Conservation (phyloP, 371 early-diverging fungal genomes). For the Mucor racemosus region DNA sequence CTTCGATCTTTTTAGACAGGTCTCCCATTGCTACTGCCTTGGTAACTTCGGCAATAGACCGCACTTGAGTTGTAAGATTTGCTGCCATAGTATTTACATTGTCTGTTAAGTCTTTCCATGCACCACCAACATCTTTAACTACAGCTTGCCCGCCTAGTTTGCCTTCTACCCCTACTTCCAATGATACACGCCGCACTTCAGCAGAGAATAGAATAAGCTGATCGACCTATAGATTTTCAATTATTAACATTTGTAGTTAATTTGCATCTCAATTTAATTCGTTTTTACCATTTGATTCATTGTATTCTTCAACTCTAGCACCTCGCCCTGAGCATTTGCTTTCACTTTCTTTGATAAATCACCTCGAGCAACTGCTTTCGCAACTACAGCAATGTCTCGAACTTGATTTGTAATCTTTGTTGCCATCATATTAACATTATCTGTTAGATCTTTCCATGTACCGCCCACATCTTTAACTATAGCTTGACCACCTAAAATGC, state of each 20-base stretch:
- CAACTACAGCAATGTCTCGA: constrained; percentile 34
- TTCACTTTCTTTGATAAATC: constrained; percentile 38
- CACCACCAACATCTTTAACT: no score
- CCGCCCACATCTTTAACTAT: constrained; percentile 55
- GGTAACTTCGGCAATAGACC: constrained; percentile 56
- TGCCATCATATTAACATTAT: constrained; percentile 53
- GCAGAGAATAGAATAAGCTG: constrained; percentile 55
- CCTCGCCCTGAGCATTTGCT: constrained; percentile 36
- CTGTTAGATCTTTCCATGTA: constrained; percentile 9
- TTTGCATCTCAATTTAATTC: background rate
- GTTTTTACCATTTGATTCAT: constrained; percentile 33
- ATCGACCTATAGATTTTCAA: constrained; percentile 6
- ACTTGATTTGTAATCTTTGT: constrained; percentile 37
- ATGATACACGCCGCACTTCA: constrained; percentile 65
- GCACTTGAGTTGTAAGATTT: constrained; percentile 61
- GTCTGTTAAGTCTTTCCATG: constrained; percentile 32
- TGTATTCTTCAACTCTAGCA: constrained; percentile 28
- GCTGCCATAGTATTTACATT: constrained; percentile 44
- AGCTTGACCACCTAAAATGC: constrained; percentile 65
- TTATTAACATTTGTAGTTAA: no score
- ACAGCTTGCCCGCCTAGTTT: background rate
- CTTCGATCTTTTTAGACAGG: constrained; percentile 38
- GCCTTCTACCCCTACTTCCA: constrained; percentile 48
- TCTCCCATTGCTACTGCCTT: constrained; percentile 54
- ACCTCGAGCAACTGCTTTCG: constrained; percentile 38